Base-by-base conservation (phyloP, 2,329 filamentous ascomycete genomes). In the Claviceps digitariae region DNA sequence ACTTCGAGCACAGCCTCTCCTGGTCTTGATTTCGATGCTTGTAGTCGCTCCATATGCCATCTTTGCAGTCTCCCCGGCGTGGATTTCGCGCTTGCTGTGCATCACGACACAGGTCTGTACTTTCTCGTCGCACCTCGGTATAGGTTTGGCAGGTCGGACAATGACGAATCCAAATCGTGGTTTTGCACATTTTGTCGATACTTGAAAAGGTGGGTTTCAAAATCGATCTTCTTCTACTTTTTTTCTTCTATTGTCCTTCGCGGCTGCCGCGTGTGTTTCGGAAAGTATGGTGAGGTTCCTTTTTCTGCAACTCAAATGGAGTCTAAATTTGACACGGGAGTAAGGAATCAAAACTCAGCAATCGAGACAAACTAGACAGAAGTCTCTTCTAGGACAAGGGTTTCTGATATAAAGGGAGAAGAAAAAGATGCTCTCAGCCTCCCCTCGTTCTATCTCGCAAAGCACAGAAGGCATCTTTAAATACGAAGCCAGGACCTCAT, bases 1-100 rank as follows among this genome's bases (percentile, higher is more conserved):
- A 52, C 4, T 43, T 15, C 44, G 21, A 12, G 25, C 51, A 52
- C 12, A 52, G 21, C 8, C 51, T 52, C 15, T 36, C n/a, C 12
- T 40, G 34, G 27, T 29, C 6, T 9, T 17, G 17, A 2, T n/a
- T 34, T 7, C 34, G 17, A 7, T 12, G 31, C 23, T 21, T 34
- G 51, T 52, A 52, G 6, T 52, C 51, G 12, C 31, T 52, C 51
- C 51, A 41, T 4, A 52, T 48, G 34, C 51, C 51, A 17, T 52
- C 51, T 17, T 52, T 52, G 44, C 51, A 52, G n/a, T 48, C 44
- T 21, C 51, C 51, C 13, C 51, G 51, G 5, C 34, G 45, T 8
- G 51, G 51, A 27, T 52, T 25, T 40, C 51, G 44, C 12, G 51
- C 51, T 29, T 34, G 44, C 51, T 48, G 51, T 6, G 51, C 51